Base-by-base conservation (phyloP, 352 stramenopile species). In the Nothophytophthora sp. region DNA sequence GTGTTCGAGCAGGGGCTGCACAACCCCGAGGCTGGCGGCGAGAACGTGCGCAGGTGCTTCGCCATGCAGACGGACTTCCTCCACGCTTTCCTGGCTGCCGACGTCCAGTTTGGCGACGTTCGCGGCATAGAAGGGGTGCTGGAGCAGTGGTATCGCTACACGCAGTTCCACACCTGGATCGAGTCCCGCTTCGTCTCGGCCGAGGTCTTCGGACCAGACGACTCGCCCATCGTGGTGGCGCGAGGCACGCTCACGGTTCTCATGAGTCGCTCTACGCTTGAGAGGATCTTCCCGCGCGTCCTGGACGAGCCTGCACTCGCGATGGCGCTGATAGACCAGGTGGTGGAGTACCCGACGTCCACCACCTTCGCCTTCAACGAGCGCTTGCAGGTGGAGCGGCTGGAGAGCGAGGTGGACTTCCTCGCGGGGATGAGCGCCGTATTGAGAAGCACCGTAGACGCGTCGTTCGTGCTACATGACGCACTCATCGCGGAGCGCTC, bases 101-200 rank as follows among this genome's bases (percentile, higher is more conserved):
- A 67, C 13, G 74, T 88, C 44, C 27, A 56, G 38, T 70, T 76
- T 29, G 70, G 73, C 28, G 63, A 62, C 27, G 25, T 35, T 2
- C 37, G 60, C 13, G 76, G 76, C 19, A 27, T 82, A 11, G 49
- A 59, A 22, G 63, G 49, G n/a, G 51, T 90, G 38, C 36, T 86
- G 16, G 71, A 86, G 52, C 76, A 88, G 49, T 87, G 75, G 72
- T 66, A 67, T 12, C 68, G 75, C 23, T 88, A 85, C 64, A 73
- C 70, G 23, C 56, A 72, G 22, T 78, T 81, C 57, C 75, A 88
- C 51, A 55, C 72, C n/a, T 67, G 51, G 23, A 49, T 92, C 30
- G 47, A 52, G 42, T 54, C 73, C 12, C 22, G 60, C n/a, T 66
- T 76, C 35, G 35, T 71, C 9, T 66, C 60, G 8, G 58, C 63